These are phyloP conservation scores for Didymella keratinophila DNA, from an alignment of 2,329 filamentous ascomycete species.

Conservation along the genomic window DNA sequence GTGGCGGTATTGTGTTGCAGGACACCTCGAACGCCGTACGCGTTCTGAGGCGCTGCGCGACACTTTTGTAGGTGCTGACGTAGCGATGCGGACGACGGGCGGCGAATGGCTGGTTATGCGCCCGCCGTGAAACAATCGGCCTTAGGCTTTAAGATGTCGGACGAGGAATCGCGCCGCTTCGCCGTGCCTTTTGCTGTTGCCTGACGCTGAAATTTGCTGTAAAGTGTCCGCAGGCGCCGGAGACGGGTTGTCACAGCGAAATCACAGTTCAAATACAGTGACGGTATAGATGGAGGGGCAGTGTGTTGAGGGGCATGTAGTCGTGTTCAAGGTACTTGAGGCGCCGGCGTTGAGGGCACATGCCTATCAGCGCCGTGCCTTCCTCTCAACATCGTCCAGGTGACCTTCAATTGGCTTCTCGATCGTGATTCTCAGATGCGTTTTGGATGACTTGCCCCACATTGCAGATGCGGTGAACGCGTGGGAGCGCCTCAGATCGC, in stretches of 20 bases:
- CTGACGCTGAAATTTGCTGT: neutral
- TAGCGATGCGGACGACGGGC: conserved; percentile 14
- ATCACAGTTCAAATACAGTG: neutral
- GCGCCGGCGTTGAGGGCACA: conserved; percentile 2
- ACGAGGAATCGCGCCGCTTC: conserved; percentile 2
- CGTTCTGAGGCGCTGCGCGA: conserved; percentile 3
- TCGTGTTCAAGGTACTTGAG: neutral
- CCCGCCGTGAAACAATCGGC: neutral
- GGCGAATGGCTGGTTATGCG: conserved; percentile 10
- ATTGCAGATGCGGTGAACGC: conserved; percentile 3
- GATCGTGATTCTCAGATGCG: neutral
- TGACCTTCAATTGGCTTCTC: conserved; percentile 11
- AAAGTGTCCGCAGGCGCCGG: neutral
- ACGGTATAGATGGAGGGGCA: neutral
- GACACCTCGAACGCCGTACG: conserved; percentile 21
- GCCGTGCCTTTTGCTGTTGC: conserved; percentile 2
- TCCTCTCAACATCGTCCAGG: conserved; percentile 13
- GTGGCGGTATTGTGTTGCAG: conserved; percentile 34
- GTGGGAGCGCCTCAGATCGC: conserved; percentile 9
- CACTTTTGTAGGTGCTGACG: neutral
- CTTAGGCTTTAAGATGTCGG: conserved; percentile 12
- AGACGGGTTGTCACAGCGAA: neutral
- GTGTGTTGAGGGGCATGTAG: neutral
- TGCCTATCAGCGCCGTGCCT: conserved; percentile 12
- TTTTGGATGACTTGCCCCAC: conserved; percentile 1